Conservation (phyloP, 169 alveolate genomes). For the Babesia divergens region DNA sequence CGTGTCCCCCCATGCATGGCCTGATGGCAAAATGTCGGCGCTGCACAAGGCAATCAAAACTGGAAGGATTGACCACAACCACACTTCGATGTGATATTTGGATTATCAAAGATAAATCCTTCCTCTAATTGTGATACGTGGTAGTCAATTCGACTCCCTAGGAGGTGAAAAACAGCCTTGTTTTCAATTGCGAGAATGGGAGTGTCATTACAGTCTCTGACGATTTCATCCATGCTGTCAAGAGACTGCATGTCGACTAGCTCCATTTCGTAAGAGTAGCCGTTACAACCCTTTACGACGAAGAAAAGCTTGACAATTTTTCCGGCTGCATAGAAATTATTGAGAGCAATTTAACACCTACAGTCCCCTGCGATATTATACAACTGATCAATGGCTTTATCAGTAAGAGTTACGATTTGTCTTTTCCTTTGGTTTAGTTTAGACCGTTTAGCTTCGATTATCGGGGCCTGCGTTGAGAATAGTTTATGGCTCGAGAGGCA, state of each 20-base stretch:
- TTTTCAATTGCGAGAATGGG: slow-evolving; percentile 55
- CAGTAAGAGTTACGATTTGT: slow-evolving; percentile 40
- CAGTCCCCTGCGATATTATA: slow-evolving; percentile 29
- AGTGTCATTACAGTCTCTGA: slow-evolving; percentile 34
- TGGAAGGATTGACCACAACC: slow-evolving; percentile 62
- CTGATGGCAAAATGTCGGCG: too few relatives aligned
- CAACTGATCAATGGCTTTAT: slow-evolving; percentile 30
- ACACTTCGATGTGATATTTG: slow-evolving; percentile 64
- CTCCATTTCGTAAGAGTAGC: slow-evolving; percentile 58
- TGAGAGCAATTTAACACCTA: neutral
- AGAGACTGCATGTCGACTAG: slow-evolving; percentile 27
- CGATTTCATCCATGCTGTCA: slow-evolving; percentile 52
- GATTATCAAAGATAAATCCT: slow-evolving; percentile 62
- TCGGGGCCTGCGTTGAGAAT: neutral
- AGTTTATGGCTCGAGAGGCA: too few relatives aligned
- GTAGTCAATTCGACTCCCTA: slow-evolving; percentile 58
- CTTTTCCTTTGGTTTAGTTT: neutral
- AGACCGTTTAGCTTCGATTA: slow-evolving; percentile 11
- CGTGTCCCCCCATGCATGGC: too few relatives aligned
- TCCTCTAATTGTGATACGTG: slow-evolving; percentile 33
- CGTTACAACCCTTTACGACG: slow-evolving; percentile 62
- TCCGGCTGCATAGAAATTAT: slow-evolving; percentile 7
- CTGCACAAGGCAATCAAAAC: neutral
- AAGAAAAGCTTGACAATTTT: slow-evolving; percentile 45
- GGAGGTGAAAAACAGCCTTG: slow-evolving; percentile 58